Evolutionary conservation across 345 rosid genomes (phyloP).

Genomic region (Populus alba): DNA sequence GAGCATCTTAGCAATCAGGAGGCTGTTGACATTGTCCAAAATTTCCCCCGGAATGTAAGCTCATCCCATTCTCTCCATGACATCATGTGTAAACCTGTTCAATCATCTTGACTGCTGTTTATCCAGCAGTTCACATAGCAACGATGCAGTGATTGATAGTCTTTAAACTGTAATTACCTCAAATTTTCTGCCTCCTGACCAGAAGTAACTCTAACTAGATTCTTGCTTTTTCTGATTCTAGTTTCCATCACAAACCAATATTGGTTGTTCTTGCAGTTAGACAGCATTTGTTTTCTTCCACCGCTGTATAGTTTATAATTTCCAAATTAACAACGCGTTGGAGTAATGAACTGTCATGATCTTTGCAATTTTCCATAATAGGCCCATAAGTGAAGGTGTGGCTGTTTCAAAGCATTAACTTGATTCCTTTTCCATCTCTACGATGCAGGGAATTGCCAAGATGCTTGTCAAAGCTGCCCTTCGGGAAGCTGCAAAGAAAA

Average conservation of each 20-base stretch:
- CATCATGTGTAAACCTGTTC: not conserved
- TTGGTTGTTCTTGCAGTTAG: not conserved
- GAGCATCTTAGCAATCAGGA: constrained; percentile 75
- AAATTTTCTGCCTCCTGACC: not conserved
- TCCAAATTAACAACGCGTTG: too few relatives aligned
- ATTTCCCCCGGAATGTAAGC: constrained; percentile 54
- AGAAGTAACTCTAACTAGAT: not conserved
- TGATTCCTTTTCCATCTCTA: not conserved
- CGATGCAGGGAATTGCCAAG: constrained; percentile 23
- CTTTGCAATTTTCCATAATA: too few relatives aligned
- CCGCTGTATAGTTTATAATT: not conserved
- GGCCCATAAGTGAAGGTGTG: not conserved
- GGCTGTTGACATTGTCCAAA: constrained; percentile 59
- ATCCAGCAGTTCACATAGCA: not conserved
- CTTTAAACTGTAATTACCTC: not conserved
- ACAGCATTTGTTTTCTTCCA: too few relatives aligned
- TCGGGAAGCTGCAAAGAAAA: constrained; percentile 23
- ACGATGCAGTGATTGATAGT: not conserved
- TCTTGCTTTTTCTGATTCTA: not conserved
- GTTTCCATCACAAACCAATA: not conserved
- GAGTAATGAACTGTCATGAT: not conserved
- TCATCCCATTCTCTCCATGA: not conserved
- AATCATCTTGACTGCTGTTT: not conserved
- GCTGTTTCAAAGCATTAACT: not conserved
- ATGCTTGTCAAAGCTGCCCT: constrained; percentile 28